Evolutionary conservation across 169 alveolate species (phyloP).

Genomic region (Plasmodium ovale): DNA sequence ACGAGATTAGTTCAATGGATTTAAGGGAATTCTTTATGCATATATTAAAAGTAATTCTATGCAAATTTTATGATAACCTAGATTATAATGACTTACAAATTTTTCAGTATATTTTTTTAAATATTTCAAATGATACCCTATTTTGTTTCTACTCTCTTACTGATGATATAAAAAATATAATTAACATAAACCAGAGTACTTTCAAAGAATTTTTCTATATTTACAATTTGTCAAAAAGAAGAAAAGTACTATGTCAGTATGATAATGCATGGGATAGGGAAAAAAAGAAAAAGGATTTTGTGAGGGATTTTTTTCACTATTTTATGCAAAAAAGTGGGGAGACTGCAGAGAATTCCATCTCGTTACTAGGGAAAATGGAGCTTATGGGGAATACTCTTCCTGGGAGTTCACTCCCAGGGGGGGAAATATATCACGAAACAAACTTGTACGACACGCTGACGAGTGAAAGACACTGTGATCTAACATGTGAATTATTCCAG

Average conservation of each 20-base stretch:
- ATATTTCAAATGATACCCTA: slow-evolving; percentile 48
- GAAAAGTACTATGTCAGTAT: not conserved
- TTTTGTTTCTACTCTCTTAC: slow-evolving; percentile 29
- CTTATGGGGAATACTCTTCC: no score
- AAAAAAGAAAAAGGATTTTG: not conserved
- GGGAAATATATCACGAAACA: not conserved
- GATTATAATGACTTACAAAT: slow-evolving; percentile 69
- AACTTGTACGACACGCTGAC: not conserved
- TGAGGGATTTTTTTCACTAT: slow-evolving; percentile 1
- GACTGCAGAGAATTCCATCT: no score
- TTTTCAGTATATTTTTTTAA: slow-evolving; percentile 44
- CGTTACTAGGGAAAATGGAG: no score
- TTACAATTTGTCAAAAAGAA: slow-evolving; percentile 6
- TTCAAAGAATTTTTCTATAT: slow-evolving; percentile 22
- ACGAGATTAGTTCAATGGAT: slow-evolving; percentile 37
- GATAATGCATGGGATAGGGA: not conserved
- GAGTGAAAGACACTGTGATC: not conserved
- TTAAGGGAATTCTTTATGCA: slow-evolving; percentile 28
- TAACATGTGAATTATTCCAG: not conserved
- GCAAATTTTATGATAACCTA: slow-evolving; percentile 38
- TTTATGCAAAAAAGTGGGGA: not conserved
- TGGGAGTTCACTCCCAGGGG: no score
- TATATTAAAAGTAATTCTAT: slow-evolving; percentile 44
- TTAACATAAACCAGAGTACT: not conserved
- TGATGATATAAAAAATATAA: slow-evolving; percentile 18